Percentiles rank a stretch among this genome's conserved stretches.
Conservation (phyloP, 306 rosid species). For the Pachyrhizus erosus region DNA sequence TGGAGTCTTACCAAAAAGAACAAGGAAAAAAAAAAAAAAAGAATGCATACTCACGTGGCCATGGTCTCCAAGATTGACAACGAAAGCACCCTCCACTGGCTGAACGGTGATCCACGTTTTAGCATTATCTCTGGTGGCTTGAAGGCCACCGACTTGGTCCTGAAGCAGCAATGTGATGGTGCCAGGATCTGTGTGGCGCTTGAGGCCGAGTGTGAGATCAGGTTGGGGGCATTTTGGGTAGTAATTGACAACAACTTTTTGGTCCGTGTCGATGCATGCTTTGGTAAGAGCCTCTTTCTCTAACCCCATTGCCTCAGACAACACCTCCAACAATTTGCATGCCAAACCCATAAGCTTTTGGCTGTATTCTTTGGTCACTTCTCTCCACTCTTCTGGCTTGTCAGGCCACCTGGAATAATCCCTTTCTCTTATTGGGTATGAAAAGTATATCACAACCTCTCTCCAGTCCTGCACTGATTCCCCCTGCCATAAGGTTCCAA, state of each 20-base stretch:
- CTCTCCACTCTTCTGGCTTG: conserved; percentile 75
- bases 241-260: conserved; percentile 76
- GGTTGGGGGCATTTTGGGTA: conserved; percentile 95
- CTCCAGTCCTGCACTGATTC: conserved; percentile 87
- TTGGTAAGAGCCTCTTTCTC: conserved; percentile 75
- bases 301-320: conserved; percentile 90
- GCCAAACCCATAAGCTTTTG: conserved; percentile 74
- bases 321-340: conserved; percentile 72
- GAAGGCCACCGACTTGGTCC: conserved; percentile 94
- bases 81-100: conserved; percentile 84
- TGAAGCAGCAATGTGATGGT: conserved; percentile 90
- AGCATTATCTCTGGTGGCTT: conserved; percentile 79
- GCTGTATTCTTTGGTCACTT: conserved; percentile 72
- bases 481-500: no score
- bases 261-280: conserved; percentile 94
- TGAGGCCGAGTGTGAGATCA: conserved; percentile 86
- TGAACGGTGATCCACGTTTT: conserved; percentile 88
- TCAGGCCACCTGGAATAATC: conserved; percentile 90
- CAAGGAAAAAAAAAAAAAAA: no score
- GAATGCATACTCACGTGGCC: conserved; percentile 57
- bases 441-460: conserved; percentile 77
- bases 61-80: conserved; percentile 95
- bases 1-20: no score
- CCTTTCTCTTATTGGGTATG: conserved; percentile 65
- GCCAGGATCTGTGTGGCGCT: conserved; percentile 92